phyloP scores from a whole-genome alignment of 768 basidiomycete species.

The Boletus patriciae region DNA sequence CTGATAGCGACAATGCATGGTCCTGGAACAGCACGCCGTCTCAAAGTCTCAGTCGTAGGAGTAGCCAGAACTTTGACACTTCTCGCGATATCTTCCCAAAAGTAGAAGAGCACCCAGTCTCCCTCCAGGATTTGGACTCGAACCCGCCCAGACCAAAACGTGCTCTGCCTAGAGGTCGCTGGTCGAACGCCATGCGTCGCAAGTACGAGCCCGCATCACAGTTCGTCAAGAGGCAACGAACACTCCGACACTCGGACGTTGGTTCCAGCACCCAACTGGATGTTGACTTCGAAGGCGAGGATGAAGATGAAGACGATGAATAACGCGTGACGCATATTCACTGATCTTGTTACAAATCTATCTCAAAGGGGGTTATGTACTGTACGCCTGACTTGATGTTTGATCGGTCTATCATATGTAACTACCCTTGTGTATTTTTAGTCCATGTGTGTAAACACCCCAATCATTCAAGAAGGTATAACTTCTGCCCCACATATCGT shows the following conservation, averaged over 20 bases:
- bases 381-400: not conserved
- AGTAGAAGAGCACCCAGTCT: conserved; percentile 20
- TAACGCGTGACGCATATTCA: not conserved
- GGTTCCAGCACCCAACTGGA: conserved; percentile 8
- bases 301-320: conserved; percentile 14
- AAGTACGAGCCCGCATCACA: conserved; percentile 6
- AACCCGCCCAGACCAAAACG: conserved; percentile 26
- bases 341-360: not conserved
- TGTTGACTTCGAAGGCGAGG: conserved; percentile 9
- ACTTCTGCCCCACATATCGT: not conserved
- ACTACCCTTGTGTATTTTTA: conserved; percentile 8
- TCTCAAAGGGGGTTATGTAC: not conserved
- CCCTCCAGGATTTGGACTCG: conserved; percentile 12
- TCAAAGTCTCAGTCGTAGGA: conserved; percentile 5
- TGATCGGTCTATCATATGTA: not conserved
- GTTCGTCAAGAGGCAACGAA: conserved; percentile 28
- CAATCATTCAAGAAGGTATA: too few species aligned
- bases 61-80: conserved; percentile 12
- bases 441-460: not conserved
- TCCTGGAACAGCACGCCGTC: not conserved
- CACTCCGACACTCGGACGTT: conserved; percentile 18
- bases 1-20: conserved; percentile 6
- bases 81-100: conserved; percentile 19
- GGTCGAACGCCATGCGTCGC: conserved; percentile 2
- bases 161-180: conserved; percentile 26